These are phyloP conservation scores for Cicer yamashitae DNA, from an alignment of 306 rosid species.

Conservation along the genomic window DNA sequence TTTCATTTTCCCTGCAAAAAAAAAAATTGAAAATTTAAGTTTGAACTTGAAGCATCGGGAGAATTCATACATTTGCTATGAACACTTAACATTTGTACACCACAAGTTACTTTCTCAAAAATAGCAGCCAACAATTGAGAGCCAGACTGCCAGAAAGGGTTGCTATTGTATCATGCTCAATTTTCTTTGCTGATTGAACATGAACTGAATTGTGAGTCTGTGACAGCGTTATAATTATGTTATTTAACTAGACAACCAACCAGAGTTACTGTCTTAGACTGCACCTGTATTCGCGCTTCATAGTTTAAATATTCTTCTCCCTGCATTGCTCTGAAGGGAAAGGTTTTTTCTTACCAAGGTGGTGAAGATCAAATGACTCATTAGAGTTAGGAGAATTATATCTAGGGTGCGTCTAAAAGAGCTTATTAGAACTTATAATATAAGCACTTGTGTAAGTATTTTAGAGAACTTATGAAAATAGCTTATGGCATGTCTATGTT, in stretches of 20 bases:
- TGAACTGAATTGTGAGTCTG: not conserved
- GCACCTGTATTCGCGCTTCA: not conserved
- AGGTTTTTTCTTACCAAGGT: not conserved
- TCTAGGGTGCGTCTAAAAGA: not conserved
- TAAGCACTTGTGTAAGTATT: not conserved
- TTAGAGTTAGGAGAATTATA: not conserved
- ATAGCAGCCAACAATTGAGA: constrained; percentile 18
- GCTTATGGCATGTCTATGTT: not conserved
- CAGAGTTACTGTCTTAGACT: not conserved
- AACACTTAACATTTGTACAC: constrained; percentile 21
- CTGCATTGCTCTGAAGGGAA: not conserved
- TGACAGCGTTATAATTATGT: not conserved
- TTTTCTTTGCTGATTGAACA: constrained; percentile 2
- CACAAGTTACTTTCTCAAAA: constrained; percentile 29
- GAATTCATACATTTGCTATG: constrained; percentile 2
- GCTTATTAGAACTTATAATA: not conserved
- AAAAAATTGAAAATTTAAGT: not conserved
- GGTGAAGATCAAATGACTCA: not conserved
- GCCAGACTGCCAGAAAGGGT: not conserved
- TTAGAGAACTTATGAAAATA: not conserved
- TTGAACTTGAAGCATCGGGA: constrained; percentile 38
- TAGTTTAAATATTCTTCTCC: not conserved
- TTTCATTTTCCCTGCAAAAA: constrained; percentile 81
- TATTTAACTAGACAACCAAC: constrained; percentile 1
- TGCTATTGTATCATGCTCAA: constrained; percentile 19